Base-by-base conservation (phyloP, 2,329 filamentous ascomycete genomes). In the Cytospora chrysosperma region DNA sequence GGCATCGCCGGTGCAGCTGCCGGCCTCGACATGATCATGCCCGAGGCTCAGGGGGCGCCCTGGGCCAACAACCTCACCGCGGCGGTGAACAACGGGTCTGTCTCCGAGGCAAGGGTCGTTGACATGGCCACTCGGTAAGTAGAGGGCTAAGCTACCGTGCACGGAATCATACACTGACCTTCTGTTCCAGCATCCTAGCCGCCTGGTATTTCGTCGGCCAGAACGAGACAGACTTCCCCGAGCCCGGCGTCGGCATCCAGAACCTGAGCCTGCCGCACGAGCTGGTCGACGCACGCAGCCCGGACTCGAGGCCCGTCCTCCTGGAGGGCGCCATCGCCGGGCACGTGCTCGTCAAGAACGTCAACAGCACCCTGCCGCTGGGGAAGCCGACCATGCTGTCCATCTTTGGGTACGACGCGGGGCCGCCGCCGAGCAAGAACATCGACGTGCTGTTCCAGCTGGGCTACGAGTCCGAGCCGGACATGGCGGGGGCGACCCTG, bases 311-410 rank as follows among this genome's bases (percentile, higher is more conserved):
- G 52, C 69, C 73, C 0, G 74, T 77, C 0, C 73, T 85, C 1
- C 70, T 86, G 13, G 77, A 84, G 56, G 82, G 82, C 1, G 85
- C 85, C 0, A 78, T 85, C n/a, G 79, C 84, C 9, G 84, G 86
- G 5, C 91, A 89, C 57, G 89, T 93, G 28, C 80, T 96, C 0
- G 79, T 96, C 59, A 96, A 96, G 79, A 95, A 96, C 73, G 77
- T 77, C 3, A 80, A 82, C 53, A 79, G 80, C 9, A 78, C 82
- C 0, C 77, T 94, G 8, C 91, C 91, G 0, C 80, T 94, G 58
- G 83, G 81, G 60, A 79, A 80, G 62, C 86, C 78, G 7, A 75
- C 77, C 59, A 80, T 84, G 73, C 67, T 89, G 78, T 82, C 85
- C 70, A 74, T 88, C 71, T 81, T 86, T 78, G 76, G 89, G 69